Evolutionary conservation across 163 green algal species (phyloP), one percentile per base, ranked within the genome.

Genomic region (Scenedesmus sp.): DNA sequence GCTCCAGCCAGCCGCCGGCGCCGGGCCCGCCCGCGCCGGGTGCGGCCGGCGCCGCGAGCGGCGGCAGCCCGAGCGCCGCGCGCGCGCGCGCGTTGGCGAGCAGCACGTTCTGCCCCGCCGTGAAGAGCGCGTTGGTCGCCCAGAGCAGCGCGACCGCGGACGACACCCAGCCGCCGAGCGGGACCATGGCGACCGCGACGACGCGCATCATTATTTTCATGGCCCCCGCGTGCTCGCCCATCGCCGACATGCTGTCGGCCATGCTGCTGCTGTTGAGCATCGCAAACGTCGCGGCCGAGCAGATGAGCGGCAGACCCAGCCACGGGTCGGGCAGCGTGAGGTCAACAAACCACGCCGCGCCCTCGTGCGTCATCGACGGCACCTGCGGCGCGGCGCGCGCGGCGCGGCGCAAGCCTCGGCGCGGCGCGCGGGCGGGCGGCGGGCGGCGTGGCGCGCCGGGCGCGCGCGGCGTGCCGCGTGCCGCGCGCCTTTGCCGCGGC

Each of bases 261-360:
- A 9, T 6, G 24, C 44, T 22, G 2, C 11, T 51, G 22, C 73
- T 80, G 75, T 87, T 45, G 20, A 92, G 69, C 67, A 88, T 86
- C 3, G 70, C 74, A 14, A 92, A 60, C 39, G 86, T 91, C 34
- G 81, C 47, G 29, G 70, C 24, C 2, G 77, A 66, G 47, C 83
- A 89, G 24, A 88, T 73, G 39, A 90, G 67, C 18, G 88, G 88
- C 22, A 92, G 69, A 22, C 80, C 88, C 18, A 83, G 90, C 54
- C 78, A 84, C 0, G 86, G 82, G 77, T 92, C 88, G 2, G 78
- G 56, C 14, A 78, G 22, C 3, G 88, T 91, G 3, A 92, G 80
- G 83, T 92, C 75, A 1, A 39, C 51, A 77, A 92, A 91, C 86
- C 86, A 91, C 0, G 85, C 13, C 33, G 75, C 71, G 28, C 88